Conservation (phyloP, 768 basidiomycete species). For the Kwoniella europaea region DNA sequence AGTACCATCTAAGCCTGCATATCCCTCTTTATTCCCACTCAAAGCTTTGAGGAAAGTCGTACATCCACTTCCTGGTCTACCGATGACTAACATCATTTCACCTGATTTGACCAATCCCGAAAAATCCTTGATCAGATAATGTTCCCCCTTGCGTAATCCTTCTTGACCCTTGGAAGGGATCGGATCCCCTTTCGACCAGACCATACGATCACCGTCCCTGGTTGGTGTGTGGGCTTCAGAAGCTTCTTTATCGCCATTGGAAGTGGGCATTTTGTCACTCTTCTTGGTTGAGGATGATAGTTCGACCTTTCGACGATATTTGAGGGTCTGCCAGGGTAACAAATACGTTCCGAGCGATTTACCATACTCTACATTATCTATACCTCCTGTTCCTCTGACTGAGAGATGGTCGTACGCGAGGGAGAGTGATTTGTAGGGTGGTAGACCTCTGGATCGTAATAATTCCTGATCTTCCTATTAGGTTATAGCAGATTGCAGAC, state of each 20-base stretch:
- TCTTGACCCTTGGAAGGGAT: slow-evolving; percentile 33
- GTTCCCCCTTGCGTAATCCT: slow-evolving; percentile 39
- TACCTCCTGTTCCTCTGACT: slow-evolving; percentile 44
- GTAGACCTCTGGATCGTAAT: slow-evolving; percentile 34
- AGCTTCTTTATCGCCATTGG: not conserved
- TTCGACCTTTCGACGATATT: slow-evolving; percentile 45
- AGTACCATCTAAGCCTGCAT: slow-evolving; percentile 69
- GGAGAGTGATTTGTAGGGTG: slow-evolving; percentile 35
- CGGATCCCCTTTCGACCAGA: slow-evolving; percentile 24
- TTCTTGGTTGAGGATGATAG: not conserved
- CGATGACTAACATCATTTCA: slow-evolving; percentile 68
- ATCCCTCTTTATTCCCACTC: slow-evolving; percentile 74
- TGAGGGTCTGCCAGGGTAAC: not conserved
- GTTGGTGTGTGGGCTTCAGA: not conserved
- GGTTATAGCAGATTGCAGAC: too few relatives aligned
- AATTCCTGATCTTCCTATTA: slow-evolving; percentile 38
- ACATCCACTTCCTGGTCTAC: slow-evolving; percentile 82
- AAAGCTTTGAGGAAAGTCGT: slow-evolving; percentile 79
- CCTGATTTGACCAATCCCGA: slow-evolving; percentile 67
- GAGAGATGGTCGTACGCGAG: slow-evolving; percentile 48
- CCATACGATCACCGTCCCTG: slow-evolving; percentile 12
- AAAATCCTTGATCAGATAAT: slow-evolving; percentile 63
- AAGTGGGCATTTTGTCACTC: not conserved
- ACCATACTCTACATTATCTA: slow-evolving; percentile 43
- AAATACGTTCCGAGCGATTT: not conserved